A percentile compares a stretch with the other conserved stretches of the same genome.
These are phyloP conservation scores for Pichia sp. DNA, from an alignment of 1,139 yeast species.

Conservation along the genomic window DNA sequence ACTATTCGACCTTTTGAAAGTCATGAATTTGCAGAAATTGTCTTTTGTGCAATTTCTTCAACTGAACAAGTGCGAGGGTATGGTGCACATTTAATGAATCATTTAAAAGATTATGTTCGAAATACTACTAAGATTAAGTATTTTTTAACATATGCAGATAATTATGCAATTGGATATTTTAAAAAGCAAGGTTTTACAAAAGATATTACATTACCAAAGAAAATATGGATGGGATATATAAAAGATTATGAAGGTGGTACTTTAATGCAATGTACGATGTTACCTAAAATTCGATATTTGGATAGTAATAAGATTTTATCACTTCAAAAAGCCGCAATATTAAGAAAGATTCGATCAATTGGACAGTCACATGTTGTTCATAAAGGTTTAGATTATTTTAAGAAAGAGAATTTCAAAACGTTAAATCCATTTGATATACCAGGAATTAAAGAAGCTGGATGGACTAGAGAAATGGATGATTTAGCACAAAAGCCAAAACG, in stretches of 20 bases:
- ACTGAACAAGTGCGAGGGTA: conserved; percentile 97
- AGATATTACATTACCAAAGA: conserved; percentile 78
- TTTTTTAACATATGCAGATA: conserved; percentile 94
- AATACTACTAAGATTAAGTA: conserved; percentile 83
- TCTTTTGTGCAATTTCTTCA: conserved; percentile 94
- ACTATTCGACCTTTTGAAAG: conserved; percentile 91
- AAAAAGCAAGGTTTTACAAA: conserved; percentile 97
- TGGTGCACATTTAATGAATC: conserved; percentile 98
- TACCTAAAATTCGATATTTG: conserved; percentile 79
- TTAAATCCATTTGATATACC: conserved; percentile 77
- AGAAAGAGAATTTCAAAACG: conserved; percentile 39
- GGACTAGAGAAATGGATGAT: conserved; percentile 98
- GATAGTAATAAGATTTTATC: conserved; percentile 83
- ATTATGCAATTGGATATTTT: conserved; percentile 97
- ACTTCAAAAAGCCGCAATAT: conserved; percentile 85
- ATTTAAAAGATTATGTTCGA: conserved; percentile 87
- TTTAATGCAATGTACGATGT: conserved; percentile 93
- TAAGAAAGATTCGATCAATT: conserved; percentile 72
- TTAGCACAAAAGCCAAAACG: conserved; percentile 92
- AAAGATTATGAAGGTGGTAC: conserved; percentile 99
- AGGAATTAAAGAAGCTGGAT: conserved; percentile 86
- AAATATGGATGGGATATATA: conserved; percentile 96
- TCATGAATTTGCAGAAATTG: conserved; percentile 93
- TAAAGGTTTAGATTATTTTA: conserved; percentile 74
- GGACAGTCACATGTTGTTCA: conserved; percentile 76